These are phyloP conservation scores for Diphasiastrum complanatum DNA, from an alignment of 83 land plant species.

Conservation along the genomic window DNA sequence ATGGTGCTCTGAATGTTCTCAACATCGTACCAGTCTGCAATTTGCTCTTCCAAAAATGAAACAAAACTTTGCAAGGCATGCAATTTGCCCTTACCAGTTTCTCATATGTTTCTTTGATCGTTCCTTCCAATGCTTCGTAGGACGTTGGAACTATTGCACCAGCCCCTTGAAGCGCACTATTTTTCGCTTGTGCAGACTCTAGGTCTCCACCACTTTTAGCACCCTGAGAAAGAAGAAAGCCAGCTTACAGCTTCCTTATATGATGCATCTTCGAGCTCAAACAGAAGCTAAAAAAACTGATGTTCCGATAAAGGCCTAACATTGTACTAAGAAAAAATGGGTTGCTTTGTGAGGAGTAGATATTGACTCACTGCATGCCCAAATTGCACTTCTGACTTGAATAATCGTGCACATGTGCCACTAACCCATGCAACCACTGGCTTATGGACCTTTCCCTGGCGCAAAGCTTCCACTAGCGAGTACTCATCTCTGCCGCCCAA, in stretches of 20 bases:
- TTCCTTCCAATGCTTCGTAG: slow-evolving; percentile 73
- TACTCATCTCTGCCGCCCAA: slow-evolving; percentile 95
- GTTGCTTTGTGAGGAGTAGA: neutral
- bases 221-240: slow-evolving; percentile 40
- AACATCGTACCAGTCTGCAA: no score
- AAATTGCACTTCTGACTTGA: slow-evolving; percentile 99
- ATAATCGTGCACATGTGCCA: slow-evolving; percentile 93
- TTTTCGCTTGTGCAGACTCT: slow-evolving; percentile 98
- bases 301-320: no score
- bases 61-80: neutral
- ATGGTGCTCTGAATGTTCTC: no score
- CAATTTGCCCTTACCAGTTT: slow-evolving; percentile 42
- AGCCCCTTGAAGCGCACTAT: slow-evolving; percentile 72
- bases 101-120: slow-evolving; percentile 68
- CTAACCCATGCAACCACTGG: slow-evolving; percentile 99
- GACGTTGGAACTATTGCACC: slow-evolving; percentile 95
- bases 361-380: slow-evolving; percentile 89
- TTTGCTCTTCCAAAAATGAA: no score
- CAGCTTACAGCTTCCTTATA: neutral
- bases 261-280: neutral
- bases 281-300: neutral
- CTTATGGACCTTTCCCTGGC: slow-evolving; percentile 82
- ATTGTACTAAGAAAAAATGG: neutral
- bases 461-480: slow-evolving; percentile 90
- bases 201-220: slow-evolving; percentile 98